Base-by-base conservation (phyloP, 306 rosid genomes). In the Prunus mira region DNA sequence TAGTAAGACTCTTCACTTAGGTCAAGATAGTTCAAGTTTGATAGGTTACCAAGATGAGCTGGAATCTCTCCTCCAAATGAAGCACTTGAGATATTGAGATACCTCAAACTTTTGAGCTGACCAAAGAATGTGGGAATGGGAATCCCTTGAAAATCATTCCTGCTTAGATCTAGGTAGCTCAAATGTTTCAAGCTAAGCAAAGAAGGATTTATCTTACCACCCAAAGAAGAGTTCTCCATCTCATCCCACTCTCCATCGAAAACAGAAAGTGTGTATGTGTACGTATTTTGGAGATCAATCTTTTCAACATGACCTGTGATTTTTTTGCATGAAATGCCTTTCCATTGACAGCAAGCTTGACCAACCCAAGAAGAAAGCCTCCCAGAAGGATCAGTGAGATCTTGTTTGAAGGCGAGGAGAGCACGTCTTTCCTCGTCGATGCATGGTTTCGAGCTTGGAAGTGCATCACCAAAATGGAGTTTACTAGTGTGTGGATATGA, bases 141-240 rank as follows among this genome's bases (percentile, higher is more conserved):
- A 30, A 67, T 72, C 22, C 63, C 78, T 27, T n/a, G 25, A 69
- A 86, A 83, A 3, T 77, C 20, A 82, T 81, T 86, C 12, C 20
- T 69, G 45, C 89, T 83, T 75, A 83, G 74, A 77, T 86, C 86
- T 66, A 86, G 73, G 77, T 72, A 45, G 17, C 66, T 63, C 50
- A 83, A 51, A 24, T 87, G 76, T 50, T 68, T 72, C 14, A 83
- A 80, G 5, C 70, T 86, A 68, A 71, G 69, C 76, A 83, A 67
- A 18, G 86, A 83, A 68, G 87, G 80, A 50, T 82, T 78, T 52
- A 86, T 47, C 69, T 71, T 76, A 55, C 84, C 87, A 43, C 82
- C 82, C 73, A 50, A 56, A 2, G 20, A 27, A 17, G 45, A 63
- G 64, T 28, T 6, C 6, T 34, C 45, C 32, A 60, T 24, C 65